phyloP scores from a whole-genome alignment of 2,329 filamentous ascomycete genomes.

The Penicillium aurantiogriseum region DNA sequence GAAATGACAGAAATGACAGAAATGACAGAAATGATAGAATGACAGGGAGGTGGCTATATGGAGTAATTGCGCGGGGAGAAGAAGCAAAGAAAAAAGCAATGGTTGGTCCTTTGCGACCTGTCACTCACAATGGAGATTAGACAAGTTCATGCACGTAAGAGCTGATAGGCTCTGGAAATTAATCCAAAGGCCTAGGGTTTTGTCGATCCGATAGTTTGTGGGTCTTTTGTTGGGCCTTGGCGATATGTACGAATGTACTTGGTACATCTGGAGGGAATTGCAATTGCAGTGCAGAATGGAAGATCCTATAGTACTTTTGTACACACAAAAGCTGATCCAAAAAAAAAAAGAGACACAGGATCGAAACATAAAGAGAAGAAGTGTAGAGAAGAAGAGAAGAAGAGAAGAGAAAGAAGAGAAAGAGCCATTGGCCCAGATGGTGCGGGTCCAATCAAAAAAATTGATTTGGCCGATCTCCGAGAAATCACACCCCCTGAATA shows the following conservation, averaged over 20 bases:
- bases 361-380: not conserved
- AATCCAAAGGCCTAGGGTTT: conserved; percentile 12
- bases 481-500: too few relatives aligned
- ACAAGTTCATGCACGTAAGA: not conserved
- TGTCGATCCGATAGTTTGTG: conserved; percentile 22
- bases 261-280: too few relatives aligned
- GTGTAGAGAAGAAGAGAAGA: not conserved
- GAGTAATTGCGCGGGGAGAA: conserved; percentile 9
- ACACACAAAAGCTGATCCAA: not conserved
- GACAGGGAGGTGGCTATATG: not conserved
- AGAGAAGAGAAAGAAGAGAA: too few relatives aligned
- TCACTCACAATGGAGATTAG: conserved; percentile 20
- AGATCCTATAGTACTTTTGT: too few relatives aligned
- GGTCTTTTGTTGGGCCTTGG: conserved; percentile 2
- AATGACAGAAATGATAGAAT: not conserved
- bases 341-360: not conserved
- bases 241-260: not conserved
- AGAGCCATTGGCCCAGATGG: too few relatives aligned
- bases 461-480: not conserved
- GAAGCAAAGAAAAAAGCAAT: conserved; percentile 8
- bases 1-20: not conserved
- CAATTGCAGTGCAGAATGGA: too few relatives aligned
- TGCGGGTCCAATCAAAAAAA: not conserved
- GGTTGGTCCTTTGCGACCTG: conserved; percentile 24
- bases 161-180: conserved; percentile 20